Conservation (phyloP, 768 basidiomycete genomes). For the Mycena vulgaris region DNA sequence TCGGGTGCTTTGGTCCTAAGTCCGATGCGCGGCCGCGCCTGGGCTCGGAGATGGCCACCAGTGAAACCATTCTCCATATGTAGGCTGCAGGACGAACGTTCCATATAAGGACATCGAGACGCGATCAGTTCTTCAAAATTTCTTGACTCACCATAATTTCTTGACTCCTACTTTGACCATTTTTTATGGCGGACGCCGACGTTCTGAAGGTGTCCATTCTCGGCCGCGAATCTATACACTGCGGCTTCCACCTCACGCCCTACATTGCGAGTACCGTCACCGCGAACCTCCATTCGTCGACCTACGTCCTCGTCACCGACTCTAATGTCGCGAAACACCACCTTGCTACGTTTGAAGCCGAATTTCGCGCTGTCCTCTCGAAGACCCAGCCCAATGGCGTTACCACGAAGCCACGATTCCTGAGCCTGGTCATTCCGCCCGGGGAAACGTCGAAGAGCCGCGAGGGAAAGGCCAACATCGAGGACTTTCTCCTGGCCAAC, state of each 20-base stretch:
- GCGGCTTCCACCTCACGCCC: slow-evolving; percentile 92
- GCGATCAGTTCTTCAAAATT: neutral
- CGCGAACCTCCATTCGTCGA: slow-evolving; percentile 78
- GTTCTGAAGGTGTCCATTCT: slow-evolving; percentile 88
- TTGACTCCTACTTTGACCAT: slow-evolving; percentile 14
- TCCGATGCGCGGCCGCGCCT: slow-evolving; percentile 20
- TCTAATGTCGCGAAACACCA: slow-evolving; percentile 89
- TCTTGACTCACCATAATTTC: neutral
- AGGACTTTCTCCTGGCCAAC: slow-evolving; percentile 91
- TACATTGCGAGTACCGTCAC: slow-evolving; percentile 88
- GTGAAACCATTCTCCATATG: no score
- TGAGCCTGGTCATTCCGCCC: slow-evolving; percentile 86
- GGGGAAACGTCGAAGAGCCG: slow-evolving; percentile 96
- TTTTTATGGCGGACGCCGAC: slow-evolving; percentile 61
- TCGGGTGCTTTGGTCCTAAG: neutral
- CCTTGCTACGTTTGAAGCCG: slow-evolving; percentile 75
- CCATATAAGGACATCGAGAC: slow-evolving; percentile 24
- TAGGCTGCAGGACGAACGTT: no score
- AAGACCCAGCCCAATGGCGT: slow-evolving; percentile 39
- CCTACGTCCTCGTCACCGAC: slow-evolving; percentile 95
- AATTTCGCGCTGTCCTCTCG: slow-evolving; percentile 68
- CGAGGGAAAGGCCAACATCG: slow-evolving; percentile 92
- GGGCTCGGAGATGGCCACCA: neutral
- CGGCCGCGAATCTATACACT: slow-evolving; percentile 90
- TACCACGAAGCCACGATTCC: slow-evolving; percentile 70